Evolutionary conservation across 768 basidiomycete genomes (phyloP).

Genomic region (Lactifluus pinguis): DNA sequence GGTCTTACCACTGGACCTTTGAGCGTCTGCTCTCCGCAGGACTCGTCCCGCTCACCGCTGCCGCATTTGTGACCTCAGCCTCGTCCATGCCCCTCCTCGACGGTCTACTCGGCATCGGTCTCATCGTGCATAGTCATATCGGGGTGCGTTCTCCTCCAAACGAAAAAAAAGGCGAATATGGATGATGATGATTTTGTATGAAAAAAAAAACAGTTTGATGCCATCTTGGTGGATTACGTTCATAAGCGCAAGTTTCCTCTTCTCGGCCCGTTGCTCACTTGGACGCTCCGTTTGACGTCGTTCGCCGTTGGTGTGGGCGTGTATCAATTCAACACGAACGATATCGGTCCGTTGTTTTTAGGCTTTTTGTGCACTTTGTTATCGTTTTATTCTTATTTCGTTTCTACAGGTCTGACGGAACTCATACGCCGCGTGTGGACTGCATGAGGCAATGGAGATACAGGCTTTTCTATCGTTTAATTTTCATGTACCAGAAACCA

Average conservation of each 20-base stretch:
- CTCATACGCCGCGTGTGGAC: conserved; percentile 76
- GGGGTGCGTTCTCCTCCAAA: conserved; percentile 47
- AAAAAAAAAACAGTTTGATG: conserved; percentile 50
- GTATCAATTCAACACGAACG: conserved; percentile 98
- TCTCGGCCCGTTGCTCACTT: conserved; percentile 57
- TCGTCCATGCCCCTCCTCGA: conserved; percentile 79
- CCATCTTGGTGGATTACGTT: conserved; percentile 77
- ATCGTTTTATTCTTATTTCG: not conserved
- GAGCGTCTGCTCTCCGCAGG: conserved; percentile 85
- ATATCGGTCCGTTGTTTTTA: conserved; percentile 63
- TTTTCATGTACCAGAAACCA: no score
- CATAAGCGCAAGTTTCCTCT: conserved; percentile 91
- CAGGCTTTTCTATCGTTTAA: no score
- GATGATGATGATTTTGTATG: no score
- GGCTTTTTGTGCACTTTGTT: not conserved
- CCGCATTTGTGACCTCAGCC: conserved; percentile 73
- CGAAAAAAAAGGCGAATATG: no score
- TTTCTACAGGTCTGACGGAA: conserved; percentile 66
- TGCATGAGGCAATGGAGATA: conserved; percentile 36
- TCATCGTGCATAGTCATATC: conserved; percentile 94
- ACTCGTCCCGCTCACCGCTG: conserved; percentile 81
- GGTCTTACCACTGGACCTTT: conserved; percentile 89
- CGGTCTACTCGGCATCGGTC: conserved; percentile 75
- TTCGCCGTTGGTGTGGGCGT: conserved; percentile 79
- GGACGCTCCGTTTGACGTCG: conserved; percentile 71